These are phyloP conservation scores for Phoma sp. DNA, from an alignment of 2,329 filamentous ascomycete genomes.

Conservation along the genomic window DNA sequence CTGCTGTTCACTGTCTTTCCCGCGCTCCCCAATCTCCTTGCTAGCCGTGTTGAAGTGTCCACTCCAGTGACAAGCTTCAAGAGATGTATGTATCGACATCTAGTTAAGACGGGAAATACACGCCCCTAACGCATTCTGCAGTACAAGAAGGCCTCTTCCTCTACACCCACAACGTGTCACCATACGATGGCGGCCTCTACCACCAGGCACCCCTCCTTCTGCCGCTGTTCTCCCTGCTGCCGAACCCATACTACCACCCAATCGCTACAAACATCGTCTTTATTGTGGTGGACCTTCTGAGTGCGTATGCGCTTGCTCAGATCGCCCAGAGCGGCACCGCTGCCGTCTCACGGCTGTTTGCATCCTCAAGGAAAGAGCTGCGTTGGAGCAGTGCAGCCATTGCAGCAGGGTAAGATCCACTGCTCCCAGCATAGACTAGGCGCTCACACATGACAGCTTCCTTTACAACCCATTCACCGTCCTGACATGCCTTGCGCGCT, in stretches of 20 bases:
- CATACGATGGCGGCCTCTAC: slow-evolving; percentile 91
- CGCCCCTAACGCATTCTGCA: slow-evolving; percentile 48
- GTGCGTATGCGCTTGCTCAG: slow-evolving; percentile 77
- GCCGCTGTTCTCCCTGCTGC: slow-evolving; percentile 88
- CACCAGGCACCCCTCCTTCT: slow-evolving; percentile 83
- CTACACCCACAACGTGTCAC: slow-evolving; percentile 94
- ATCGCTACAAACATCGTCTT: slow-evolving; percentile 83
- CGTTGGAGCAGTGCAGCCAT: slow-evolving; percentile 78
- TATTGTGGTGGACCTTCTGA: slow-evolving; percentile 79
- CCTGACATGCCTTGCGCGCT: slow-evolving; percentile 86
- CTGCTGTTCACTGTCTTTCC: slow-evolving; percentile 83
- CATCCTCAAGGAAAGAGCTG: slow-evolving; percentile 78
- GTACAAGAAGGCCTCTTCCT: slow-evolving; percentile 97
- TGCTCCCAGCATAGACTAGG: neutral
- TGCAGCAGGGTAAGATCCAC: slow-evolving; percentile 71
- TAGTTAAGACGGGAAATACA: neutral
- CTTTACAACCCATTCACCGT: slow-evolving; percentile 96
- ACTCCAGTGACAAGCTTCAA: slow-evolving; percentile 99
- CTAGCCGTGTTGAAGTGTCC: slow-evolving; percentile 92
- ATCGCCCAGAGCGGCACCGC: slow-evolving; percentile 86
- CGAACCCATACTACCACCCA: slow-evolving; percentile 70
- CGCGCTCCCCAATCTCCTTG: slow-evolving; percentile 81
- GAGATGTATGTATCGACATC: slow-evolving; percentile 67
- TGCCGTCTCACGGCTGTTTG: slow-evolving; percentile 74
- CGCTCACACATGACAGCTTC: slow-evolving; percentile 65